These are phyloP conservation scores for Voacanga thouarsii DNA, from an alignment of 257 asterid species.

Conservation along the genomic window DNA sequence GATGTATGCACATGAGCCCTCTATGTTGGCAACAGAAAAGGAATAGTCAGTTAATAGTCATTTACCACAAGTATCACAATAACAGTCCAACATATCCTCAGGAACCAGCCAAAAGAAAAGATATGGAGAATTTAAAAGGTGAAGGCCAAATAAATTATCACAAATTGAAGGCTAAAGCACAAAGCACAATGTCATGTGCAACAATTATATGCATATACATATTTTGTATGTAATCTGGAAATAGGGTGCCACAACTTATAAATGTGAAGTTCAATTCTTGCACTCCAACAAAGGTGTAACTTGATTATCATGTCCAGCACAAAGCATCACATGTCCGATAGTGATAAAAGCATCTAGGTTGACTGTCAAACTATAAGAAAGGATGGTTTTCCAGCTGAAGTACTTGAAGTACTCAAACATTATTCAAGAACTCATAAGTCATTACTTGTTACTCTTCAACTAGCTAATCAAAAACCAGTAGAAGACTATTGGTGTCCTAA, in stretches of 20 bases:
- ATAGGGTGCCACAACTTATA: neutral
- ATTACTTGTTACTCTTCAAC: neutral
- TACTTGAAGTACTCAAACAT: neutral
- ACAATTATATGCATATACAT: neutral
- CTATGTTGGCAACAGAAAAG: conserved; percentile 39
- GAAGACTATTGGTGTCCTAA: neutral
- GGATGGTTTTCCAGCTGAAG: neutral
- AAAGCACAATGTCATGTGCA: neutral
- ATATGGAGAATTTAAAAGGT: neutral
- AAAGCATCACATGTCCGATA: neutral
- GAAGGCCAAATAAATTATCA: neutral
- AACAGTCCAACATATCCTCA: neutral
- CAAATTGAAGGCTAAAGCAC: neutral
- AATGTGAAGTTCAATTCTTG: neutral
- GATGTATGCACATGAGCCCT: conserved; percentile 97
- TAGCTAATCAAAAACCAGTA: neutral
- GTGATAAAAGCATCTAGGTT: neutral
- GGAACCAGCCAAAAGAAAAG: neutral
- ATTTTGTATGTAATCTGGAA: neutral
- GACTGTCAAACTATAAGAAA: neutral
- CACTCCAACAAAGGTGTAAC: neutral
- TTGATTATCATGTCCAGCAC: neutral
- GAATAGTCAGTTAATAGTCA: conserved; percentile 1
- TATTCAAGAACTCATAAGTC: neutral
- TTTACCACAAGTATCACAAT: neutral